Conservation (phyloP, 768 basidiomycete genomes). For the Termitomyces titanicus region DNA sequence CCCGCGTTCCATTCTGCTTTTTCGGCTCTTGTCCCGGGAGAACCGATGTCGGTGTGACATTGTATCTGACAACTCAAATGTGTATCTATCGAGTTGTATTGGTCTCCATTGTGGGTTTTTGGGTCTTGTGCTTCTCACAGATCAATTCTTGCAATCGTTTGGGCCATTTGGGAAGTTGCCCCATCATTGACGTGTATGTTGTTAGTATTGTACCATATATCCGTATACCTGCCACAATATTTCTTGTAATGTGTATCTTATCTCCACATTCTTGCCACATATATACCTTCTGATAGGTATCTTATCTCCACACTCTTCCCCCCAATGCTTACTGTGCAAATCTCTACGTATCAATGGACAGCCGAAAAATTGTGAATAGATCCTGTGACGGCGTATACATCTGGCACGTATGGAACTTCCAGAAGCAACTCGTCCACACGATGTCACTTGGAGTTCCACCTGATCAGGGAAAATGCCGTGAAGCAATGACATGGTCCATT, state of each 20-base stretch:
- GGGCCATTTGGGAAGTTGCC: neutral
- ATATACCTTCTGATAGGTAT: neutral
- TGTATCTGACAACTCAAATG: too few species aligned
- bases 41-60: neutral
- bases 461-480: neutral
- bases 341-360: neutral
- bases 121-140: neutral
- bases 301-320: neutral
- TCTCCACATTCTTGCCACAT: neutral
- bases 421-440: neutral
- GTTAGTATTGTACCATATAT: neutral
- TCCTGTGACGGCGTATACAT: neutral
- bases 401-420: neutral
- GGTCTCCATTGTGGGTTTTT: neutral
- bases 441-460: neutral
- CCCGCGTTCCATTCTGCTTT: conserved; percentile 25
- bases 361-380: neutral
- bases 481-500: neutral
- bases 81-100: neutral
- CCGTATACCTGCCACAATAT: too few species aligned
- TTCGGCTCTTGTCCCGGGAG: neutral
- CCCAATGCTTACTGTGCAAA: neutral
- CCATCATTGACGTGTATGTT: neutral
- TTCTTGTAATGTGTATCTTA: too few species aligned
- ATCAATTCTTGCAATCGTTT: neutral